phyloP scores from a whole-genome alignment of 2,329 filamentous ascomycete species.

The Pseudohalonectria lignicola region DNA sequence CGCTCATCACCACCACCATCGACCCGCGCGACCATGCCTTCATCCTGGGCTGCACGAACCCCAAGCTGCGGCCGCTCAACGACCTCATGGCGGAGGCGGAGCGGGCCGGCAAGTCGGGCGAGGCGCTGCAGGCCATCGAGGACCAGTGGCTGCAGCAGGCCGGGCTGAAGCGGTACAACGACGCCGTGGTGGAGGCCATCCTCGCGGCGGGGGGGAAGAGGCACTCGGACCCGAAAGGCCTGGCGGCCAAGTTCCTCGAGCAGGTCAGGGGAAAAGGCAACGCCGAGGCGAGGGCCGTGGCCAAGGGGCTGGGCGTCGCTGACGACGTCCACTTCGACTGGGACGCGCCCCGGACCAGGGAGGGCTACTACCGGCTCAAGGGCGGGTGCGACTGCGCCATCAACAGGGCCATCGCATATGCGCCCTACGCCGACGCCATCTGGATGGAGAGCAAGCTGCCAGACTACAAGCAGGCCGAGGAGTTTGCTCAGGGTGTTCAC shows the following conservation, averaged over 20 bases:
- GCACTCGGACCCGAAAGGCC: constrained; percentile 48
- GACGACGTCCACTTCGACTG: constrained; percentile 86
- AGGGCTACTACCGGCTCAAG: constrained; percentile 89
- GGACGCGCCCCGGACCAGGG: constrained; percentile 84
- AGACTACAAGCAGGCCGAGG: constrained; percentile 79
- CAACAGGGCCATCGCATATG: constrained; percentile 84
- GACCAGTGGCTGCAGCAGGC: constrained; percentile 77
- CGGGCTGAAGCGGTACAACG: constrained; percentile 76
- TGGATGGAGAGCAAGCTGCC: constrained; percentile 99
- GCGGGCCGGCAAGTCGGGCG: constrained; percentile 66
- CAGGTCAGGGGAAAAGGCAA: constrained; percentile 78
- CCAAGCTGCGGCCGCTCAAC: constrained; percentile 69
- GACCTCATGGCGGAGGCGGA: constrained; percentile 88
- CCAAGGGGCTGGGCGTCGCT: constrained; percentile 66
- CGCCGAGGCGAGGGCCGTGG: constrained; percentile 67
- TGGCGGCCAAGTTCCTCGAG: constrained; percentile 56
- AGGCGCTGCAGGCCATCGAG: constrained; percentile 80
- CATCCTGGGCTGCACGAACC: constrained; percentile 83
- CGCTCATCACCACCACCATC: constrained; percentile 92
- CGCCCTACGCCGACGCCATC: constrained; percentile 88
- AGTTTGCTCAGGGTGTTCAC: constrained; percentile 90
- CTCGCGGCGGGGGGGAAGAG: constrained; percentile 34
- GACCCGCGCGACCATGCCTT: constrained; percentile 92
- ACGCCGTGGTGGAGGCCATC: constrained; percentile 79
- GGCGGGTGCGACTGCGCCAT: constrained; percentile 87